Conservation (phyloP, 805 yeast genomes). For the Yarrowia osloensis region DNA sequence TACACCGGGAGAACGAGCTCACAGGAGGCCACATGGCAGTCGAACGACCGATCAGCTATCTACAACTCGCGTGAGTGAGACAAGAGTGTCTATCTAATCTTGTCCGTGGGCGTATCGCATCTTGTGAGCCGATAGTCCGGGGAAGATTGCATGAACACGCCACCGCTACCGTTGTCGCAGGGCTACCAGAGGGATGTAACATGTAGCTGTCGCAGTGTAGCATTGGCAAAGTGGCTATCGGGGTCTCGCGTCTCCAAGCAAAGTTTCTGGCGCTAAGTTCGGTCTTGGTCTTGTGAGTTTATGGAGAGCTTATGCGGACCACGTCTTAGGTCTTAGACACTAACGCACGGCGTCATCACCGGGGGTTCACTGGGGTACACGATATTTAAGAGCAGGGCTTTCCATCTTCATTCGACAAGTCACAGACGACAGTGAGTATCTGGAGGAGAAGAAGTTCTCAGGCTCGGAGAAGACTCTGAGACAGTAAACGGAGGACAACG, state of each 20-base stretch:
- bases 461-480: not conserved
- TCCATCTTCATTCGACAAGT: not conserved
- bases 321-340: not conserved
- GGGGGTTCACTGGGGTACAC: conserved; percentile 6
- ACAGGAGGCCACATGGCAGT: not conserved
- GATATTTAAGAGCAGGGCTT: not conserved
- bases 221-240: conserved; percentile 25
- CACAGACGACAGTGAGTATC: conserved; percentile 14
- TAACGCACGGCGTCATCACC: conserved; percentile 24
- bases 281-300: conserved; percentile 26
- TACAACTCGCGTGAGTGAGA: not conserved
- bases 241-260: not conserved
- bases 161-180: not conserved
- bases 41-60: not conserved
- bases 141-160: not conserved
- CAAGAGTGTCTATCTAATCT: not conserved
- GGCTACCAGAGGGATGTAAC: conserved; percentile 10
- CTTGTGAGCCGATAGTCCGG: conserved; percentile 7
- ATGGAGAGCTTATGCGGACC: conserved; percentile 5
- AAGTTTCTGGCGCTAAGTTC: not conserved
- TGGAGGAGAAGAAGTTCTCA: not conserved
- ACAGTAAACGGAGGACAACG: not conserved
- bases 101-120: not conserved
- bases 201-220: not conserved
- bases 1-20: not conserved